Percentiles rank a stretch among this genome's conserved stretches.
These are phyloP conservation scores for Acacia pycnantha DNA, from an alignment of 331 rosid genomes.

Conservation along the genomic window DNA sequence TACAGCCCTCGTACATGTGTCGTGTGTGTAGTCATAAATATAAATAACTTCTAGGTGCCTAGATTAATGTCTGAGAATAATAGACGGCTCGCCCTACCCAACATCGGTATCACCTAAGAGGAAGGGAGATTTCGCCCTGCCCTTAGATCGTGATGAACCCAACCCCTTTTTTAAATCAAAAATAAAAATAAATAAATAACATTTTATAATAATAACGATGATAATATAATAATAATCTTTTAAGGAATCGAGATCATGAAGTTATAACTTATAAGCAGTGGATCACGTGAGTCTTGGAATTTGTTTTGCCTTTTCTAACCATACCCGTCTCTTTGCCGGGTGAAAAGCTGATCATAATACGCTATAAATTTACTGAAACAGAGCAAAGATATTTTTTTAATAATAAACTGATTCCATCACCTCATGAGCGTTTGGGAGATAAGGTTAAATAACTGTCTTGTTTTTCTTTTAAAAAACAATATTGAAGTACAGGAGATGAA, in stretches of 20 bases:
- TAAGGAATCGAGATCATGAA: neutral
- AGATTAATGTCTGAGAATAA: too few relatives aligned
- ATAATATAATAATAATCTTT: neutral
- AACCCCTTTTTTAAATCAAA: too few relatives aligned
- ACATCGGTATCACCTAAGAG: too few relatives aligned
- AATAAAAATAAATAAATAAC: too few relatives aligned
- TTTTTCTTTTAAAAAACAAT: too few relatives aligned
- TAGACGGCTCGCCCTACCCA: too few relatives aligned
- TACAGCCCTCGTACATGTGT: neutral
- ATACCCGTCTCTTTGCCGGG: neutral
- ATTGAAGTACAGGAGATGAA: too few relatives aligned
- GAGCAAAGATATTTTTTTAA: too few relatives aligned
- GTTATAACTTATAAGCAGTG: neutral
- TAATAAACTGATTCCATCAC: neutral
- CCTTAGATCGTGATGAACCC: too few relatives aligned
- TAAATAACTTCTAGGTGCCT: too few relatives aligned
- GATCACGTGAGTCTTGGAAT: neutral
- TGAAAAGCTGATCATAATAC: neutral
- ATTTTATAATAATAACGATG: neutral
- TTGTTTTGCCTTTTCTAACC: neutral
- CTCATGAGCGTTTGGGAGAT: neutral
- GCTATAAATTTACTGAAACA: neutral
- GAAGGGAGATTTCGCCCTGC: too few relatives aligned
- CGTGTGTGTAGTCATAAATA: neutral
- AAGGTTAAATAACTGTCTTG: neutral